Conservation (phyloP, 176 grass and related monocot species). For the Phoenix roebelenii region DNA sequence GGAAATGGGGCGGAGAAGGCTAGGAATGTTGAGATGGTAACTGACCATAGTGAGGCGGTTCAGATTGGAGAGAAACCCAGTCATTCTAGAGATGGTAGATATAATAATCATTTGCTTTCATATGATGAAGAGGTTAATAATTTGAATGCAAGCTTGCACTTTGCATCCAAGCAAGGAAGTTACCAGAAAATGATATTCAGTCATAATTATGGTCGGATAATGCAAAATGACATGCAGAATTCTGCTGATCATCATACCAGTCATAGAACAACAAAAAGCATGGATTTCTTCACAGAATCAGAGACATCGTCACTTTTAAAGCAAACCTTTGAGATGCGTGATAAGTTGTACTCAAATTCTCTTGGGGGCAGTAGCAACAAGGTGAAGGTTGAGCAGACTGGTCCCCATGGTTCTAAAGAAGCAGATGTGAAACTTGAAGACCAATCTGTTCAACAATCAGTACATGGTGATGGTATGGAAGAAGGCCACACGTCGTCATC, state of each 20-base stretch:
- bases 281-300: constrained; percentile 28
- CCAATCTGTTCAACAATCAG: constrained; percentile 4
- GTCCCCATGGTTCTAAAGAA: constrained; percentile 6
- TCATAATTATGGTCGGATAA: constrained; percentile 14
- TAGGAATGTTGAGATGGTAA: not conserved
- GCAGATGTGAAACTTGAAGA: constrained; percentile 4
- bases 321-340: constrained; percentile 49
- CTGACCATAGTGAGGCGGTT: not conserved
- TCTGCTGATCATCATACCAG: not conserved
- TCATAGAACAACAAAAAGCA: constrained; percentile 5
- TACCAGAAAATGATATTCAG: constrained; percentile 52
- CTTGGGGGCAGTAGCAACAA: constrained; percentile 22
- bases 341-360: constrained; percentile 28
- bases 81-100: constrained; percentile 8
- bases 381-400: constrained; percentile 26
- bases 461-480: not conserved
- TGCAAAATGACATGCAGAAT: constrained; percentile 2
- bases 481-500: not conserved
- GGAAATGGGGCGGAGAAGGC: not conserved
- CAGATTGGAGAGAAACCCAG: not conserved
- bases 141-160: constrained; percentile 24
- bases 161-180: constrained; percentile 16
- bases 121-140: constrained; percentile 31
- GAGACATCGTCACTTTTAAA: constrained; percentile 51
- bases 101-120: constrained; percentile 23